Evolutionary conservation across 306 rosid genomes (phyloP).

Genomic region (Comarum palustre): DNA sequence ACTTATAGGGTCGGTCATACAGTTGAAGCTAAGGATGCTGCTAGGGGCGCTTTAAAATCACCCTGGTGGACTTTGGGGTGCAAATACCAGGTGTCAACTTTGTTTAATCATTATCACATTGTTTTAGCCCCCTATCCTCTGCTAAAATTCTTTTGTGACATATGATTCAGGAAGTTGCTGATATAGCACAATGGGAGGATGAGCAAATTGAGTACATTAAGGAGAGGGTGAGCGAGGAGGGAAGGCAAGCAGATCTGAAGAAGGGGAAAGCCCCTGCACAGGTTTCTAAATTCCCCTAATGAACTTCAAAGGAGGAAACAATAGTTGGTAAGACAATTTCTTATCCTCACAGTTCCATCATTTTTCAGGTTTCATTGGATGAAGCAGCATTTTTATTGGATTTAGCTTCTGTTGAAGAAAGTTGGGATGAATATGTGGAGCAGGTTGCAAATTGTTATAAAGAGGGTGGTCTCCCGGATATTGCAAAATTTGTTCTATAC

Average conservation of each 20-base stretch:
- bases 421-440: conserved; percentile 68
- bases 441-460: conserved; percentile 70
- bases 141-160: not conserved
- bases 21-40: conserved; percentile 88
- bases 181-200: conserved; percentile 89
- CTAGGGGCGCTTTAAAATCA: conserved; percentile 84
- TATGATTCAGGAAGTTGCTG: conserved; percentile 72
- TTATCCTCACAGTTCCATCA: conserved; percentile 9
- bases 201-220: conserved; percentile 89
- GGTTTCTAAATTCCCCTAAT: conserved; percentile 36
- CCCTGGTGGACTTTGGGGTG: conserved; percentile 99
- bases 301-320: conserved; percentile 8
- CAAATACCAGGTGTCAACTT: conserved; percentile 50
- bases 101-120: conserved; percentile 13
- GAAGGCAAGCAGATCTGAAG: conserved; percentile 75
- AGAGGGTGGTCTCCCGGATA: conserved; percentile 66
- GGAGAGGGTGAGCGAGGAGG: conserved; percentile 85
- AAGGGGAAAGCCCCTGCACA: conserved; percentile 86
- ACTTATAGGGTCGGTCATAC: conserved; percentile 69
- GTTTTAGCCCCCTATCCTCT: not conserved
- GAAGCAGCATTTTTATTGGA: conserved; percentile 92
- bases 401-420: conserved; percentile 86
- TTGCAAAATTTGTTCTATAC: conserved; percentile 65
- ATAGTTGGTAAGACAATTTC: not conserved
- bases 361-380: conserved; percentile 72